Conservation (phyloP, 192 early-diverging fungal genomes). For the Thamnidium elegans region DNA sequence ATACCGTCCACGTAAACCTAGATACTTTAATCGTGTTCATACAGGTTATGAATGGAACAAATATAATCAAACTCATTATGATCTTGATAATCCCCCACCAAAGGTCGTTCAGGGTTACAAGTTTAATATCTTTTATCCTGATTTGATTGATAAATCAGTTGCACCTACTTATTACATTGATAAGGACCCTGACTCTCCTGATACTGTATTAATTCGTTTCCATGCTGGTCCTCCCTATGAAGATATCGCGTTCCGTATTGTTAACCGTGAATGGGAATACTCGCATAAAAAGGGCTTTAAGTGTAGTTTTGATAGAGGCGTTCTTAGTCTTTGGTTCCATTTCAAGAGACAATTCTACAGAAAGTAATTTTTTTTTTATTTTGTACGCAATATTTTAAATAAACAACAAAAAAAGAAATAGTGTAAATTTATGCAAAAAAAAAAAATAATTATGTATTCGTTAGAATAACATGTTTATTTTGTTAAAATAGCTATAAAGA, state of each 20-base stretch:
- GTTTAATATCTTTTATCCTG: slow-evolving; percentile 98
- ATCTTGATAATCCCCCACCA: slow-evolving; percentile 95
- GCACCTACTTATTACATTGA: slow-evolving; percentile 90
- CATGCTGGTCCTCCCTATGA: slow-evolving; percentile 80
- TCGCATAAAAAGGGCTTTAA: slow-evolving; percentile 85
- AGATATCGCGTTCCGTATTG: slow-evolving; percentile 96
- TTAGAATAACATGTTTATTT: no score
- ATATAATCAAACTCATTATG: slow-evolving; percentile 98
- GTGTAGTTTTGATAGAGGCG: slow-evolving; percentile 77
- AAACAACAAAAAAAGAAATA: no score
- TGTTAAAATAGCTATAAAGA: no score
- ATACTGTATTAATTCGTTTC: slow-evolving; percentile 88
- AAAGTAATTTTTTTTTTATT: slow-evolving; percentile 43
- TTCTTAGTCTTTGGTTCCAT: slow-evolving; percentile 77
- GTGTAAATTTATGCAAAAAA: no score
- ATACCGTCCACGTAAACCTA: slow-evolving; percentile 91
- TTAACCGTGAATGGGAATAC: slow-evolving; percentile 95
- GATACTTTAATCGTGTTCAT: slow-evolving; percentile 96
- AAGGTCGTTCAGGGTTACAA: slow-evolving; percentile 97
- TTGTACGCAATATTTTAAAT: no score
- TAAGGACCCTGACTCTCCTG: slow-evolving; percentile 66
- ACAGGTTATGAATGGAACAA: slow-evolving; percentile 99
- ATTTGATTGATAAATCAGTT: slow-evolving; percentile 87
- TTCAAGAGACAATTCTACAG: slow-evolving; percentile 83
- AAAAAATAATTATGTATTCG: no score